Evolutionary conservation across 208 protist species (phyloP).

Genomic region (Crithidia sp.): DNA sequence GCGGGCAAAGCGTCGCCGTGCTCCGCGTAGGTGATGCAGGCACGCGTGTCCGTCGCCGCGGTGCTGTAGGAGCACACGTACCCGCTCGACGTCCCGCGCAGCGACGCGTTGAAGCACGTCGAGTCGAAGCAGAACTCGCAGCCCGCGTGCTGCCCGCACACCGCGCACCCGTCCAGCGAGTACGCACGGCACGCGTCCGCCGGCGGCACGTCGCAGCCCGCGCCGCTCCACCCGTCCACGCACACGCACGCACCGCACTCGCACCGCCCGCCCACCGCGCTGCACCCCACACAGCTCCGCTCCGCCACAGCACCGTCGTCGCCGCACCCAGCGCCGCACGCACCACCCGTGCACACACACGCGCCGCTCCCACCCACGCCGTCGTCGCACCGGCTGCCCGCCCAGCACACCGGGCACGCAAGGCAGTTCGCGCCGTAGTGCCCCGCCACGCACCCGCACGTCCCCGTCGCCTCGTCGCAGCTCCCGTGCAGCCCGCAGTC

Average conservation of each 20-base stretch:
- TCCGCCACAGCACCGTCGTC: not conserved
- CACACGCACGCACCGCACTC: conserved; percentile 37
- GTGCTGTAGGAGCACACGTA: conserved; percentile 46
- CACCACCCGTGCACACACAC: conserved; percentile 10
- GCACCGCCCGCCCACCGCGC: conserved; percentile 21
- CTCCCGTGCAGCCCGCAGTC: conserved; percentile 33
- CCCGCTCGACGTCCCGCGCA: conserved; percentile 29
- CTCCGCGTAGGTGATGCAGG: conserved; percentile 17
- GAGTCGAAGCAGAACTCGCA: conserved; percentile 56
- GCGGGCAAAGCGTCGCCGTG: not conserved
- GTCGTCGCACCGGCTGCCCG: conserved; percentile 37
- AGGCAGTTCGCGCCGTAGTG: conserved; percentile 33
- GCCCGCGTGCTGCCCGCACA: conserved; percentile 30
- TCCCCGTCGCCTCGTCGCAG: conserved; percentile 30
- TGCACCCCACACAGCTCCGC: conserved; percentile 12
- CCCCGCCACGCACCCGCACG: conserved; percentile 33
- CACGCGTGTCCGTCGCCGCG: conserved; percentile 20
- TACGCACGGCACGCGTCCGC: conserved; percentile 40
- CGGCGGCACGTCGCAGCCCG: conserved; percentile 21
- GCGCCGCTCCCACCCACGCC: conserved; percentile 2
- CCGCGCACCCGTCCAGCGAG: conserved; percentile 44
- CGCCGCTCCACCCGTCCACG: conserved; percentile 28
- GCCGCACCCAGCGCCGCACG: conserved; percentile 15
- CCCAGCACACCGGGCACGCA: conserved; percentile 30
- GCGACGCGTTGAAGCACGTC: conserved; percentile 41